Evolutionary conservation across 106 monocot species (phyloP), one percentile per base, ranked within the genome.

Genomic region (Alisma plantagoaquatica): DNA sequence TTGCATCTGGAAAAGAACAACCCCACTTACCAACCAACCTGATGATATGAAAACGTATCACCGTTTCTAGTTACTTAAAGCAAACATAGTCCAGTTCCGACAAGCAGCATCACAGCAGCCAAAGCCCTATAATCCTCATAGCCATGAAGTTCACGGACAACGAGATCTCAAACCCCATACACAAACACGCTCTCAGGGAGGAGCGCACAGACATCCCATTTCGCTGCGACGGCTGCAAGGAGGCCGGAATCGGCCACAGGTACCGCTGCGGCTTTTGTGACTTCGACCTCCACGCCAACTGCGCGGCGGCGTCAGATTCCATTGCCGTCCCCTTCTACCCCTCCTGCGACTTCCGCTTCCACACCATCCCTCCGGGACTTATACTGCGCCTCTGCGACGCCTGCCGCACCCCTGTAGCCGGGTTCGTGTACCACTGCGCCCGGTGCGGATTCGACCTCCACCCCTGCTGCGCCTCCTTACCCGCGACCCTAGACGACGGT

Each of bases 271-370:
- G 55, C 2, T 20, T 33, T 2, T 77, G 82, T 41, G 62, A 77
- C 17, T 82, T 77, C 64, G 82, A 82, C 52, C 69, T 82, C 10
- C 82, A 77, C 69, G 73, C 66, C 49, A 33, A n/a, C 17, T 77
- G 82, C 14, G 82, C 77, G 18, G 46, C 58, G 15, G 68, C 76
- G 8, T 59, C 68, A 1, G 8, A 59, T 0, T 18, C 54, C 10
- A 60, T 65, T 27, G 32, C 49, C 0, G 71, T 71, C 15, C 49
- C 69, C 28, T 82, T 82, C 57, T 82, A 77, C 73, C 48, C 41
- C 3, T 69, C 62, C 15, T 82, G 82, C 10, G 61, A 73, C 11
- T 82, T 82, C 45, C 30, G 31, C 0, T 62, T 82, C 61, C 38
- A 62, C 27, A 29, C 16, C 57, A 23, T 45, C n/a, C 77, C 82